Evolutionary conservation across 2,329 filamentous ascomycete species (phyloP).

Genomic region (Aulographum hederae): DNA sequence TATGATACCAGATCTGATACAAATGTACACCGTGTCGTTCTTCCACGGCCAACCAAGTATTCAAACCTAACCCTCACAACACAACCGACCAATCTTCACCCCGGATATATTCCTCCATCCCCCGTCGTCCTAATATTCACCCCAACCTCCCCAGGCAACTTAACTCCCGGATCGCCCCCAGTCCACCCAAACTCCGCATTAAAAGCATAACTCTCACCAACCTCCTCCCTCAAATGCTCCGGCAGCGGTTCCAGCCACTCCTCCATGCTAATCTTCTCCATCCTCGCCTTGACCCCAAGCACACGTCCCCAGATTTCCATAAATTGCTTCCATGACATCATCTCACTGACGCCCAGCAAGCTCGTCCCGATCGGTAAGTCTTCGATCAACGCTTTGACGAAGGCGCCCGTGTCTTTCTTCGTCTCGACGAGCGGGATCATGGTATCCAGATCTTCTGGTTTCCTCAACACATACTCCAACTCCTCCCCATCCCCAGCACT

Average conservation of each 20-base stretch:
- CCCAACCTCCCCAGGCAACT: not conserved
- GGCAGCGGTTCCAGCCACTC: slow-evolving; percentile 5
- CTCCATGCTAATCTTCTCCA: slow-evolving; percentile 3
- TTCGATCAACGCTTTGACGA: slow-evolving; percentile 12
- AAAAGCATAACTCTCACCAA: slow-evolving; percentile 7
- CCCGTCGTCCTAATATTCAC: no score
- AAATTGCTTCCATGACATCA: slow-evolving; percentile 5
- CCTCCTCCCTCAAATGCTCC: slow-evolving; percentile 7
- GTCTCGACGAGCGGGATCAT: slow-evolving; percentile 11
- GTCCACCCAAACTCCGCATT: slow-evolving; percentile 8
- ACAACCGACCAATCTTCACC: slow-evolving; percentile 1
- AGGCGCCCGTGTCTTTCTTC: slow-evolving; percentile 12
- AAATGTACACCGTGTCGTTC: no score
- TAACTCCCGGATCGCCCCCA: slow-evolving; percentile 8
- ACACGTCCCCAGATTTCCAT: slow-evolving; percentile 6
- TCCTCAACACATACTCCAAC: slow-evolving; percentile 4
- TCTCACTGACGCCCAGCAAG: slow-evolving; percentile 7
- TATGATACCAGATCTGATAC: no score
- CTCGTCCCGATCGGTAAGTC: slow-evolving; percentile 6
- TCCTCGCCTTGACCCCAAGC: slow-evolving; percentile 1
- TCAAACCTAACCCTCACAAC: not conserved
- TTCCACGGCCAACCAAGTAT: no score
- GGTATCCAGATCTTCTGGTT: slow-evolving; percentile 1
- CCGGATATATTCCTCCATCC: slow-evolving; percentile 1
- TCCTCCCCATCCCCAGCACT: slow-evolving; percentile 6